Evolutionary conservation across 108 stramenopile species (phyloP).

Genomic region (Skeletonema marinoi): DNA sequence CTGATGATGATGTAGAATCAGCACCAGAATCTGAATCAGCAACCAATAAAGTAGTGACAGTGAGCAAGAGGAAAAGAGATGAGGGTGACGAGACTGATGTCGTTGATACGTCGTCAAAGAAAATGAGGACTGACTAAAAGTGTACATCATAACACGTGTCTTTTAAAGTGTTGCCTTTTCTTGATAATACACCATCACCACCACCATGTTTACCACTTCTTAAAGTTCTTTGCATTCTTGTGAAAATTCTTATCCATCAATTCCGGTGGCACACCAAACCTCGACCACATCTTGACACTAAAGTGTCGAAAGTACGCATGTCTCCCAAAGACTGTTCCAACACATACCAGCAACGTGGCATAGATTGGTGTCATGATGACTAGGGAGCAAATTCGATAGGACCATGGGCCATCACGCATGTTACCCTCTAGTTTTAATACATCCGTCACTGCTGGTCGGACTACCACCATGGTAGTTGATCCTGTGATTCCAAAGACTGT

Average conservation of each 20-base stretch:
- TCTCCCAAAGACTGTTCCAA: constrained; percentile 84
- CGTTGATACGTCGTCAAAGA: not conserved
- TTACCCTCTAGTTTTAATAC: constrained; percentile 73
- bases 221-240: constrained; percentile 72
- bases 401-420: constrained; percentile 87
- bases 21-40: not conserved
- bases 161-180: too few species aligned
- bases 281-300: constrained; percentile 85
- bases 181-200: too few species aligned
- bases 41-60: not conserved
- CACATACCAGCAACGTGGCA: constrained; percentile 65
- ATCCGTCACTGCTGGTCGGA: constrained; percentile 77
- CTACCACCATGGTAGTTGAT: constrained; percentile 84
- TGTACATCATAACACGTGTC: not conserved
- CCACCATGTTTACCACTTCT: constrained; percentile 58
- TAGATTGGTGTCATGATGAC: constrained; percentile 91
- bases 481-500: constrained; percentile 90
- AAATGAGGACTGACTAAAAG: not conserved
- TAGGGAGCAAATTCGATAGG: constrained; percentile 78
- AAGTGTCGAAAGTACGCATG: constrained; percentile 89
- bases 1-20: not conserved
- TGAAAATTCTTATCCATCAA: constrained; percentile 74
- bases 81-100: not conserved
- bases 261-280: constrained; percentile 88
- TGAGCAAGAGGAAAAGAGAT: constrained; percentile 20